Base-by-base conservation (phyloP, 305 asterid genomes). In the Fraxinus latifolia region DNA sequence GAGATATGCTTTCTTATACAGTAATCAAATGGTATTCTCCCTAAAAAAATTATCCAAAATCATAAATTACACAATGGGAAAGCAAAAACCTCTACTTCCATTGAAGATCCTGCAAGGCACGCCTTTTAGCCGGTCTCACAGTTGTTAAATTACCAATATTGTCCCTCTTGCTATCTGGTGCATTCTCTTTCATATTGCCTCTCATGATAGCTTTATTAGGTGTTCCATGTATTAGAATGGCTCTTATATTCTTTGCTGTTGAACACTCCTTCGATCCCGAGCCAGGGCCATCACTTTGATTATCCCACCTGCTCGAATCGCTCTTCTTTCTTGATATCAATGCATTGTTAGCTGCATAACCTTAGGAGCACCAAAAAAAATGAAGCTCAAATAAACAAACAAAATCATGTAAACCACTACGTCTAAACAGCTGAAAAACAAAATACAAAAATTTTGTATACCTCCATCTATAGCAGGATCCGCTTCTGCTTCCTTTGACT, bases 171-270 rank as follows among this genome's bases (percentile, higher is more conserved):
- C 68, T 79, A 5, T 27, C 37, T 27, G 87, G 85, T 62, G 73
- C 85, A 77, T 92, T 93, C 87, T 91, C 97, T 82, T 93, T 93
- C 93, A 89, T 85, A 77, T 89, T 86, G 11, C 83, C 86, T 23
- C 29, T 72, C n/a, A 74, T 75, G 33, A 72, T 76, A 50, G 55
- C 82, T 87, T 91, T 92, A 15, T 85, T 80, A 1, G 97, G 94
- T 0, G 97, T 93, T 75, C 92, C 97, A 72, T 89, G 97, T 68
- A 91, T 91, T 85, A 92, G 71, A 72, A 91, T 91, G 84, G 92
- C 85, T 86, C 94, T 88, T 8, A 85, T 82, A 82, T 85, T 89
- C 90, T 78, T 87, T 75, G 60, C 83, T 15, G 86, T 82, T 32
- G 83, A 78, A 47, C n/a, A 27, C 53, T 31, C 75, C 76, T 79